Base-by-base conservation (phyloP, 2,329 filamentous ascomycete genomes). In the Neonectria punicea region DNA sequence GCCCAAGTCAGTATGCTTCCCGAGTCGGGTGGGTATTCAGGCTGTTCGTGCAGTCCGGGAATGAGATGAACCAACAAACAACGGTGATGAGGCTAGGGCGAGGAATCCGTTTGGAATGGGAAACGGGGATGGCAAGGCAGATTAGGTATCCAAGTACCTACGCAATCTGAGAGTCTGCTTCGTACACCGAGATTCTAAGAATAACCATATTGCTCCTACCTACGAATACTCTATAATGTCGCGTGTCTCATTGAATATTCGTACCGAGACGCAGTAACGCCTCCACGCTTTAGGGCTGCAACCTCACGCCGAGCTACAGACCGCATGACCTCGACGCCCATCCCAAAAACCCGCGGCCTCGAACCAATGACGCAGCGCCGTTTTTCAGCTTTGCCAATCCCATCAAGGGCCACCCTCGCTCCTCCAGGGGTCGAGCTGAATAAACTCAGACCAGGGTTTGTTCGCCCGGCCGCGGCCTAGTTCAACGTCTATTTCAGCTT, bases 361-460 rank as follows among this genome's bases (percentile, higher is more conserved):
- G 28, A 16, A 50, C 47, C 47, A 50, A 50, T 50, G 47, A 13
- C 47, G 20, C 13, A 18, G 25, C 47, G 25, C 16, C 14, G 14
- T n/a, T 4, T 16, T 16, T 28, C 47, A 50, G n/a, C 47, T n/a
- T 18, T 4, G 47, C 30, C 25, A 7, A 14, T 7, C 20, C 10
- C 20, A 11, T 18, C 43, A 22, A 20, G 43, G 43, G 28, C 9
- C 25, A 49, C 30, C 46, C n/a, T 18, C 58, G 18, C 44, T 22
- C n/a, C 20, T n/a, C 47, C 4, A 18, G 47, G 47, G 47, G 28
- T 56, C 18, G 34, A 61, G 58, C 53, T 56, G 51, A 61, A 55
- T 16, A 11, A 25, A n/a, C n/a, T 16, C n/a, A 11, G 58, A 34
- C 58, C 28, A 51, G 51, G 58, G 32, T 8, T 7, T 5, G 34